Conservation (phyloP, 2,329 filamentous ascomycete species). For the Phialophora chinensis region DNA sequence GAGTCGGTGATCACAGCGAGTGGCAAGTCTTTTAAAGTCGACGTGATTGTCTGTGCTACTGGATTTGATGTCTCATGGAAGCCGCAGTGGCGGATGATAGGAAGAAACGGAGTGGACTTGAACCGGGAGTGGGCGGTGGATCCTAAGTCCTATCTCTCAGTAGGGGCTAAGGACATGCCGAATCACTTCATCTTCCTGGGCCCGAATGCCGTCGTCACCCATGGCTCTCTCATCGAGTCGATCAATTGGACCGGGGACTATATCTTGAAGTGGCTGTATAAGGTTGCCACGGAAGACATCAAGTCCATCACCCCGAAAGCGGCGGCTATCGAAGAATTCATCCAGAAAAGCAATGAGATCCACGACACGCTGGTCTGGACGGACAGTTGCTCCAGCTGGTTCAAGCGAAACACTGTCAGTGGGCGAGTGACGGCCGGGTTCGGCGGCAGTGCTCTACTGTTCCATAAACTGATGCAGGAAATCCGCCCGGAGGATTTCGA, state of each 20-base stretch:
- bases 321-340: conserved; percentile 43
- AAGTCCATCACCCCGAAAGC: conserved; percentile 41
- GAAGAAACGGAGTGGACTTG: conserved; percentile 42
- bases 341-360: conserved; percentile 44
- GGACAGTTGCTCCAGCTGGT: conserved; percentile 32
- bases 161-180: conserved; percentile 41
- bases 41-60: conserved; percentile 42
- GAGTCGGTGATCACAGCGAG: conserved; percentile 39
- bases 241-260: conserved; percentile 43
- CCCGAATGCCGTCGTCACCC: conserved; percentile 41
- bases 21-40: conserved; percentile 39
- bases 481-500: conserved; percentile 43
- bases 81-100: conserved; percentile 45
- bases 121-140: conserved; percentile 41
- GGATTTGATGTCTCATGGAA: conserved; percentile 41
- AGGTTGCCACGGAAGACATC: conserved; percentile 45
- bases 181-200: conserved; percentile 47
- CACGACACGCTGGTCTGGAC: conserved; percentile 43
- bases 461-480: conserved; percentile 43
- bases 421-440: conserved; percentile 32
- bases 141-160: conserved; percentile 41
- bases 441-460: conserved; percentile 42
- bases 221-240: conserved; percentile 41
- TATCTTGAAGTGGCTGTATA: conserved; percentile 42
- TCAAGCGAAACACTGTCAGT: conserved; percentile 27